Evolutionary conservation across 2,329 filamentous ascomycete genomes (phyloP).

Genomic region (Ceratocystis huliohia): DNA sequence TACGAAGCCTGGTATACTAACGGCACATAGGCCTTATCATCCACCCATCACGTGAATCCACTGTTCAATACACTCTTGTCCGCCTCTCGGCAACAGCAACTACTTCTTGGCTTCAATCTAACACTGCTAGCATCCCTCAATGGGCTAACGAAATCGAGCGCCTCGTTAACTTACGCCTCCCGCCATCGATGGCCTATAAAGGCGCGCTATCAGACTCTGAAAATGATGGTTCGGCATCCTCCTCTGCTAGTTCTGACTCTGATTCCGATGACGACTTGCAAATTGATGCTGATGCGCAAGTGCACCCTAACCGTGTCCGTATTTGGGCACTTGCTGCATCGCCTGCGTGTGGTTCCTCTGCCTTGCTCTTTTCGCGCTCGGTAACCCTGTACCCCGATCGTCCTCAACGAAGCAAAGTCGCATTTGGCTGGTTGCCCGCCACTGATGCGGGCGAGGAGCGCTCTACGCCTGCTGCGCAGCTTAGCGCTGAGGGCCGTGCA

Average conservation of each 20-base stretch:
- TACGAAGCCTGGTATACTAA: conserved; percentile 11
- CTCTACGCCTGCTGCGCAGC: background rate
- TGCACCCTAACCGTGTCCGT: conserved; percentile 38
- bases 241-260: conserved; percentile 22
- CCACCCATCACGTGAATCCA: conserved; percentile 26
- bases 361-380: conserved; percentile 38
- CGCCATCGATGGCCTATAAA: conserved; percentile 35
- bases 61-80: conserved; percentile 40
- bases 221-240: conserved; percentile 23
- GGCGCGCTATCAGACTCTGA: conserved; percentile 28
- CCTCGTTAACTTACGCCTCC: conserved; percentile 34
- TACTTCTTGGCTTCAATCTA: conserved; percentile 39
- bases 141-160: conserved; percentile 39
- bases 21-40: conserved; percentile 35
- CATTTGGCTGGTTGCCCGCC: conserved; percentile 27
- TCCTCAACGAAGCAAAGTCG: conserved; percentile 28
- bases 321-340: conserved; percentile 43
- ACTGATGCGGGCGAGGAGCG: background rate
- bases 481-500: conserved; percentile 36
- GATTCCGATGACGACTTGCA: conserved; percentile 27
- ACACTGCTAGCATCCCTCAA: conserved; percentile 27
- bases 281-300: conserved; percentile 30
- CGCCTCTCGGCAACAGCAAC: conserved; percentile 41
- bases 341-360: conserved; percentile 40
- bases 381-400: conserved; percentile 39